These are phyloP conservation scores for Dactylellina sp. DNA, from an alignment of 2,329 filamentous ascomycete species.

Conservation along the genomic window DNA sequence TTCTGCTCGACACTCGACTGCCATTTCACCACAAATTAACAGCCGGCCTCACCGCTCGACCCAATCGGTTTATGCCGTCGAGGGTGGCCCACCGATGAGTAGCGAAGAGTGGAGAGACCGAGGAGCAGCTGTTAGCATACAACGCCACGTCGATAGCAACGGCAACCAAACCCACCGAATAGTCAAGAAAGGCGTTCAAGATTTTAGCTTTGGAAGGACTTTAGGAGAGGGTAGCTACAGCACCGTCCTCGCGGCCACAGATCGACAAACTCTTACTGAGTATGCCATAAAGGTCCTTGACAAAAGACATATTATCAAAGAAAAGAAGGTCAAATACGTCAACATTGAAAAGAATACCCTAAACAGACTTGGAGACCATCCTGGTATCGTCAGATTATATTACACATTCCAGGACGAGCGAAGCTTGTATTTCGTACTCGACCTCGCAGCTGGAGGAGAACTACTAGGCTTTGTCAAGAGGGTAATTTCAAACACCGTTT, in stretches of 20 bases:
- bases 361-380: conserved; percentile 94
- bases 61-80: conserved; percentile 66
- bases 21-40: conserved; percentile 26
- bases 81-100: conserved; percentile 72
- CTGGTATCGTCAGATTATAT: conserved; percentile 94
- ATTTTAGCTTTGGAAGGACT: conserved; percentile 91
- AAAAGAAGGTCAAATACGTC: conserved; percentile 99
- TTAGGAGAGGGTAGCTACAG: conserved; percentile 98
- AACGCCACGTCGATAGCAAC: conserved; percentile 84
- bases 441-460: conserved; percentile 91
- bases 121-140: conserved; percentile 85
- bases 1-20: conserved; percentile 35
- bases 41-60: conserved; percentile 37
- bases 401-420: conserved; percentile 99
- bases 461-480: conserved; percentile 89
- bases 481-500: conserved; percentile 55
- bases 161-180: conserved; percentile 84
- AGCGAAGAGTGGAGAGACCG: conserved; percentile 96
- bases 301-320: conserved; percentile 99
- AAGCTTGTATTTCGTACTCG: conserved; percentile 95
- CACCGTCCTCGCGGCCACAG: conserved; percentile 85
- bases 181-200: conserved; percentile 96
- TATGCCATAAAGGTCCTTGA: conserved; percentile 98
- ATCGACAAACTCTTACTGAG: conserved; percentile 92
- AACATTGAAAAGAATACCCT: conserved; percentile 99